Evolutionary conservation across 2,329 filamentous ascomycete species (phyloP).

Genomic region (Xylaria sp.): DNA sequence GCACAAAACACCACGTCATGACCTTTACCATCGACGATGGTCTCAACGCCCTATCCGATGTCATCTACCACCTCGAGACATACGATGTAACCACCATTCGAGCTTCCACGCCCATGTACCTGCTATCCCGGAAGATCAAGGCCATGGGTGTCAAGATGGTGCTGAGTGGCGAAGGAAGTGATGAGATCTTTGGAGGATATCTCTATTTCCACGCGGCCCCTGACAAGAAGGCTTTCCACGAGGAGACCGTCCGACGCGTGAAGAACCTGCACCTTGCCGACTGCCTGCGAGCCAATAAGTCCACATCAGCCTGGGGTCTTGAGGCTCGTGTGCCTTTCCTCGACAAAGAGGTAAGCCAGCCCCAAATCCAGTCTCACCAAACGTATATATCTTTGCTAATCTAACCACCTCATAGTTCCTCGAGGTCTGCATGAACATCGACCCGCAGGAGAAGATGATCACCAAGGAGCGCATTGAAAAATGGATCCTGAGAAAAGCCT

Average conservation of each 20-base stretch:
- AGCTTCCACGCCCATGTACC: constrained; percentile 97
- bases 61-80: constrained; percentile 97
- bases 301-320: constrained; percentile 95
- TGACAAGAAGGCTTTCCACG: constrained; percentile 89
- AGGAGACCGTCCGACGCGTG: constrained; percentile 90
- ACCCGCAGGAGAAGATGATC: constrained; percentile 96
- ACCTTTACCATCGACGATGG: constrained; percentile 98
- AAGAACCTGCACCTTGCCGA: constrained; percentile 98
- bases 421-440: constrained; percentile 89
- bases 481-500: constrained; percentile 97
- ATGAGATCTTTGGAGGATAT: constrained; percentile 98
- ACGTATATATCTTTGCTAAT: neutral
- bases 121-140: constrained; percentile 98
- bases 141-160: constrained; percentile 99
- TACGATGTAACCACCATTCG: constrained; percentile 99
- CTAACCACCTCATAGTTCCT: constrained; percentile 67
- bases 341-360: constrained; percentile 76
- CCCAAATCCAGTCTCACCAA: constrained; percentile 25
- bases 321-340: constrained; percentile 98
- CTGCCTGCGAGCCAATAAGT: constrained; percentile 98
- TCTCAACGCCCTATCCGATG: constrained; percentile 93
- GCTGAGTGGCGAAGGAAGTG: constrained; percentile 91
- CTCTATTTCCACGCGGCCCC: constrained; percentile 98
- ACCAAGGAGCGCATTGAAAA: constrained; percentile 90
- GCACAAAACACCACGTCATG: constrained; percentile 97